These are phyloP conservation scores for Pulveroboletus frians DNA, from an alignment of 768 basidiomycete genomes.

Conservation along the genomic window DNA sequence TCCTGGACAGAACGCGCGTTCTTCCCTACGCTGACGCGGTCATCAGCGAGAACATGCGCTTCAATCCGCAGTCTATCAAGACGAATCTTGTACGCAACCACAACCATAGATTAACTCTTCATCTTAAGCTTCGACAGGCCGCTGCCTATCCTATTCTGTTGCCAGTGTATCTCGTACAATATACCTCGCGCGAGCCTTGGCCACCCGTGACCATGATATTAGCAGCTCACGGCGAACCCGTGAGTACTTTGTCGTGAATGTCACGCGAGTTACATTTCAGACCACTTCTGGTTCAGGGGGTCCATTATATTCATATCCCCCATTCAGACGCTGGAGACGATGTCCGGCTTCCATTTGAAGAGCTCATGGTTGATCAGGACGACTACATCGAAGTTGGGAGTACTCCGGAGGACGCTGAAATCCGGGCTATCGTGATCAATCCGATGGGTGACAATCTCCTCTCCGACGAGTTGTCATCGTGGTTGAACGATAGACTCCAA, in stretches of 20 bases:
- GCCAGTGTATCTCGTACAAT: constrained; percentile 58
- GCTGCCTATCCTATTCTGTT: constrained; percentile 59
- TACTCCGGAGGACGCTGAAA: constrained; percentile 14
- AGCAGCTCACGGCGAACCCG: constrained; percentile 24
- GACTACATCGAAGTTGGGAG: constrained; percentile 18
- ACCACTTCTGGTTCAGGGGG: constrained; percentile 12
- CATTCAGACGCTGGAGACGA: constrained; percentile 14
- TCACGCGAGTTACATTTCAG: not conserved
- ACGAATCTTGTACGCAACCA: constrained; percentile 39
- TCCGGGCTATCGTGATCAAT: constrained; percentile 14
- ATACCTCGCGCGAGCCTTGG: constrained; percentile 31
- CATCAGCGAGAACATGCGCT: constrained; percentile 35
- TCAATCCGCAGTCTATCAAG: constrained; percentile 42
- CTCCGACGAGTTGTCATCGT: constrained; percentile 31
- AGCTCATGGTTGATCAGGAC: constrained; percentile 18
- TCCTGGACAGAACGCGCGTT: constrained; percentile 35
- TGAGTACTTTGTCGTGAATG: constrained; percentile 5
- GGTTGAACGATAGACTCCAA: constrained; percentile 27
- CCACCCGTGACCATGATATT: constrained; percentile 27
- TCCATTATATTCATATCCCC: constrained; percentile 26
- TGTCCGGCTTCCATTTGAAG: constrained; percentile 20
- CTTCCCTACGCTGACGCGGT: constrained; percentile 35
- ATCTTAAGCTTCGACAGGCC: constrained; percentile 33
- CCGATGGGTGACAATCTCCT: constrained; percentile 24
- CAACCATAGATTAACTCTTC: not conserved